Conservation (phyloP, 2,329 filamentous ascomycete genomes). For the Diplodia intermedia region DNA sequence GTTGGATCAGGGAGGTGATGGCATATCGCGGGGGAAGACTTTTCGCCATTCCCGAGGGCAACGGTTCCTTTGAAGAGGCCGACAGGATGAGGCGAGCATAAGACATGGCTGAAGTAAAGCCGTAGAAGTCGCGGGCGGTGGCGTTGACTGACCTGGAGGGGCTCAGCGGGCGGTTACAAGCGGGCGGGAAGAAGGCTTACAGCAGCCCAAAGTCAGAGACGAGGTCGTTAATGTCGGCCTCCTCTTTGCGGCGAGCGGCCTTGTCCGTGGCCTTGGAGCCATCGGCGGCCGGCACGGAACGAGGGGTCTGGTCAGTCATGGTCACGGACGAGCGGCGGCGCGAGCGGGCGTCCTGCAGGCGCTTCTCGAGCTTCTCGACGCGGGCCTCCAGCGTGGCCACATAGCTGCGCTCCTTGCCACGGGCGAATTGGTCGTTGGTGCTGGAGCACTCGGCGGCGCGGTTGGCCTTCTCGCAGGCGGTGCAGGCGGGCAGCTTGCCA, state of each 20-base stretch:
- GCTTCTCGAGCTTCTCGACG: slow-evolving; percentile 85
- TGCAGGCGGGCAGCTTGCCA: slow-evolving; percentile 93
- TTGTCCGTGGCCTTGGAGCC: slow-evolving; percentile 41
- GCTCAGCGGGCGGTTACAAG: slow-evolving; percentile 33
- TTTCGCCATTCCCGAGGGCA: slow-evolving; percentile 67
- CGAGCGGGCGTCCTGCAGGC: slow-evolving; percentile 69
- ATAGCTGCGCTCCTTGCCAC: slow-evolving; percentile 95
- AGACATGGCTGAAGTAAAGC: slow-evolving; percentile 85
- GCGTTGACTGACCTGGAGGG: slow-evolving; percentile 81
- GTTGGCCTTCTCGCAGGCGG: slow-evolving; percentile 90
- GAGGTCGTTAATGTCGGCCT: slow-evolving; percentile 86
- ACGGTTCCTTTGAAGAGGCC: slow-evolving; percentile 75
- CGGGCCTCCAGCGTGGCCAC: slow-evolving; percentile 92
- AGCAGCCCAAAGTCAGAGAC: slow-evolving; percentile 94
- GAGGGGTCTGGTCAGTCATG: slow-evolving; percentile 67
- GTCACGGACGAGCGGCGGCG: slow-evolving; percentile 73
- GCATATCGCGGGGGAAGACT: slow-evolving; percentile 74
- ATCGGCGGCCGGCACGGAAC: slow-evolving; percentile 50
- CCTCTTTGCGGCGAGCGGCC: slow-evolving; percentile 67
- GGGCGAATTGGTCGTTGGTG: slow-evolving; percentile 93
- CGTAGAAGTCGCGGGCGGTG: slow-evolving; percentile 91
- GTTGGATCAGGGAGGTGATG: slow-evolving; percentile 74
- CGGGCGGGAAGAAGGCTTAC: slow-evolving; percentile 56
- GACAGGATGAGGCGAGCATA: slow-evolving; percentile 88
- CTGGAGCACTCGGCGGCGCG: slow-evolving; percentile 87